Evolutionary conservation across 2,329 filamentous ascomycete genomes (phyloP).

Genomic region (Sclerotinia sclerotiorum): DNA sequence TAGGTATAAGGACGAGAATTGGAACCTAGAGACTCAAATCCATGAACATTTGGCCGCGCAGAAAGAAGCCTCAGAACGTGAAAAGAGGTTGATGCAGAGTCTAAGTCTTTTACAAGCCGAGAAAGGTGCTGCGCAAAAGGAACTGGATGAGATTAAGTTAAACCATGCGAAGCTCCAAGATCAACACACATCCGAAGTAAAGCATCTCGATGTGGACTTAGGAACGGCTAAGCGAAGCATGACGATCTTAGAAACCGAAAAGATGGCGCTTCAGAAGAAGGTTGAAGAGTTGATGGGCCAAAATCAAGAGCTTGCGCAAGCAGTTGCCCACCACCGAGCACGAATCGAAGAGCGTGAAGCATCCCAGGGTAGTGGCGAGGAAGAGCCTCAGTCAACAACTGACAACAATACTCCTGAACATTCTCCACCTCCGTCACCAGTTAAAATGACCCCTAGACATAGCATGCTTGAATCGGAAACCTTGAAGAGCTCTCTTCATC

Average conservation of each 20-base stretch:
- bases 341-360: constrained; percentile 65
- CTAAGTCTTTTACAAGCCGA: constrained; percentile 70
- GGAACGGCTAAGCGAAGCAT: constrained; percentile 80
- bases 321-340: constrained; percentile 71
- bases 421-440: constrained; percentile 84
- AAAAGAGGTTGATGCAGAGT: constrained; percentile 75
- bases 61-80: constrained; percentile 76
- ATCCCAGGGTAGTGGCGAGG: constrained; percentile 57
- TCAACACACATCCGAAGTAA: constrained; percentile 73
- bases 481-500: constrained; percentile 86
- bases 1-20: constrained; percentile 97
- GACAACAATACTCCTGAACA: constrained; percentile 80
- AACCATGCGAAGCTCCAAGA: constrained; percentile 76
- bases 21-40: constrained; percentile 89
- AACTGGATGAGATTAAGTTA: constrained; percentile 86
- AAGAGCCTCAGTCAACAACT: constrained; percentile 62
- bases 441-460: constrained; percentile 89
- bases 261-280: constrained; percentile 74
- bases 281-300: constrained; percentile 85
- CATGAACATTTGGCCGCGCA: constrained; percentile 76
- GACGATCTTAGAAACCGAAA: constrained; percentile 75
- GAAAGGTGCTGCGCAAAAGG: constrained; percentile 75
- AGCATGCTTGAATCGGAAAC: constrained; percentile 94
- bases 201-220: constrained; percentile 86
- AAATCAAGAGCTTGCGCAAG: constrained; percentile 87